These are phyloP conservation scores for Cochlearia excelsa DNA, from an alignment of 345 rosid species.

Conservation along the genomic window DNA sequence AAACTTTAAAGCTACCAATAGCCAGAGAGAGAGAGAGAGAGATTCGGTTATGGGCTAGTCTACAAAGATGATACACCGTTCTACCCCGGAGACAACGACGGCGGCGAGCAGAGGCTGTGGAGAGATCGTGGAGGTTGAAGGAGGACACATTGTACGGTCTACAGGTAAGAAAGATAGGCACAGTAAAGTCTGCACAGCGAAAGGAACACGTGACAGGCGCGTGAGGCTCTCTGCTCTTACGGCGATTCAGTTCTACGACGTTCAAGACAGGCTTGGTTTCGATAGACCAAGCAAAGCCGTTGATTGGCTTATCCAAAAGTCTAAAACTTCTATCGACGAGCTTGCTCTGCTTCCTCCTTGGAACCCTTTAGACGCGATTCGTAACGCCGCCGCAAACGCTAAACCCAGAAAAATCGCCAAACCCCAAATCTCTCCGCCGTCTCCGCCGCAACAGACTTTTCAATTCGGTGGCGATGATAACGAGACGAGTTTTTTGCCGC, in stretches of 20 bases:
- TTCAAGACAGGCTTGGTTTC: slow-evolving; percentile 91
- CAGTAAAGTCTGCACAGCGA: slow-evolving; percentile 93
- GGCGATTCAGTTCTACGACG: slow-evolving; percentile 94
- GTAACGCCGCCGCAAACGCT: slow-evolving; percentile 35
- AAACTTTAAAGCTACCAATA: too few species aligned
- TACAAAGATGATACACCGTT: slow-evolving; percentile 29
- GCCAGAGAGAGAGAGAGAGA: background rate
- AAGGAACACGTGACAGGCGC: slow-evolving; percentile 93
- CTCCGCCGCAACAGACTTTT: slow-evolving; percentile 27
- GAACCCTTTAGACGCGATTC: slow-evolving; percentile 49
- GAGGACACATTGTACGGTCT: slow-evolving; percentile 97
- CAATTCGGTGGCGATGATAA: slow-evolving; percentile 30
- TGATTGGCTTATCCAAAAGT: slow-evolving; percentile 93
- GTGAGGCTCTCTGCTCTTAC: slow-evolving; percentile 92
- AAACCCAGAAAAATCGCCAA: slow-evolving; percentile 27
- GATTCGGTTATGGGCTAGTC: slow-evolving; percentile 34
- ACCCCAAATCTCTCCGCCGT: slow-evolving; percentile 19
- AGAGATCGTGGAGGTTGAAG: slow-evolving; percentile 93
- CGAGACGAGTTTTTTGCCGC: slow-evolving; percentile 60
- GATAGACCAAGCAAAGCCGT: slow-evolving; percentile 99
- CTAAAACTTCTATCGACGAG: slow-evolving; percentile 81
- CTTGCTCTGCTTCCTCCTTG: slow-evolving; percentile 91
- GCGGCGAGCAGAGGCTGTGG: slow-evolving; percentile 41
- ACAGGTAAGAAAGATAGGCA: slow-evolving; percentile 91
- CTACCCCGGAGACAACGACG: slow-evolving; percentile 38